phyloP scores from a whole-genome alignment of 306 rosid genomes.

The Trifolium pratense region DNA sequence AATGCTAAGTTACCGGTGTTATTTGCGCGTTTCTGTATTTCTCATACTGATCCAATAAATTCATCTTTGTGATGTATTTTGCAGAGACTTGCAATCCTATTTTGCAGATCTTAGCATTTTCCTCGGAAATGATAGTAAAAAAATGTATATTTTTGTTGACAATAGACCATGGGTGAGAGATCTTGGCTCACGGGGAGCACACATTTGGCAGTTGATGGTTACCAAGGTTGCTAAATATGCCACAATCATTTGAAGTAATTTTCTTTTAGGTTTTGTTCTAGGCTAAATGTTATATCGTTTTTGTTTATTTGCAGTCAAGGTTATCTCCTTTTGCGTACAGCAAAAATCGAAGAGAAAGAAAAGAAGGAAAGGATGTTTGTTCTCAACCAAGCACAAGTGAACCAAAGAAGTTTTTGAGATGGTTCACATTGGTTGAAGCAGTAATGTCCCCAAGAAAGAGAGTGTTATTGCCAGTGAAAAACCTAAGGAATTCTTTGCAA shows the following conservation, averaged over 20 bases:
- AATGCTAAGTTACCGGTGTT: constrained; percentile 4
- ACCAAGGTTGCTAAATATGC: constrained; percentile 68
- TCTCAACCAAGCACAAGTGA: constrained; percentile 48
- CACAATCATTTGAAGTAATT: constrained; percentile 29
- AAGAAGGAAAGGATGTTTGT: constrained; percentile 55
- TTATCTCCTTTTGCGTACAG: constrained; percentile 86
- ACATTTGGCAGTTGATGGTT: constrained; percentile 95
- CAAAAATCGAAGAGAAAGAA: constrained; percentile 64
- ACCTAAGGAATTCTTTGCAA: constrained; percentile 65
- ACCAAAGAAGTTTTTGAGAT: constrained; percentile 55
- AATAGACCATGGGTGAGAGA: constrained; percentile 92
- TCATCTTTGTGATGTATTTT: constrained; percentile 37
- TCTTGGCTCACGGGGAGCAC: constrained; percentile 73
- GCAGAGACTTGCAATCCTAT: constrained; percentile 97
- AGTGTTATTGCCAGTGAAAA: constrained; percentile 83
- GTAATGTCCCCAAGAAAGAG: constrained; percentile 63
- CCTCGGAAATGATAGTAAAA: constrained; percentile 75
- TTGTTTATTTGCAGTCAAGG: constrained; percentile 74
- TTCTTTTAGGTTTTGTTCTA: constrained; percentile 18
- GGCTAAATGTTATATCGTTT: constrained; percentile 20
- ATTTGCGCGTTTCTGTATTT: constrained; percentile 11
- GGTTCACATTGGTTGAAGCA: constrained; percentile 76
- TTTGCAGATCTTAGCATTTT: constrained; percentile 87
- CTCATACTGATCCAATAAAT: constrained; percentile 31
- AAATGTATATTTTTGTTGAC: constrained; percentile 83